Percentiles rank a stretch among this genome's conserved stretches.
Conservation (phyloP, 805 yeast genomes). For the Pichia manshurica region DNA sequence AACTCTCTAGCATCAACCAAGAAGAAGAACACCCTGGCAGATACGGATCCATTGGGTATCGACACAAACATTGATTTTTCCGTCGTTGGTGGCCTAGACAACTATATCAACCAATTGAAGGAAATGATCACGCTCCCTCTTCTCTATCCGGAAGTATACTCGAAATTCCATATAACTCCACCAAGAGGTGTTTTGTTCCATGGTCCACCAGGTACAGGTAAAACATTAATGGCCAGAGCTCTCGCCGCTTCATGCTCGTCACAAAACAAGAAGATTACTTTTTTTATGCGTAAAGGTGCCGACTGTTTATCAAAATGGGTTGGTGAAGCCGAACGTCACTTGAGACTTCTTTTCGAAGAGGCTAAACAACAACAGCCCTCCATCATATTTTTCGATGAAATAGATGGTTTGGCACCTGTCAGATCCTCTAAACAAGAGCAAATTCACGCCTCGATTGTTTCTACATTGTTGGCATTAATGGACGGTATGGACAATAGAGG, state of each 20-base stretch:
- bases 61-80: conserved; percentile 54
- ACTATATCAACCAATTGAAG: conserved; percentile 84
- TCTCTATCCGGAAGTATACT: conserved; percentile 88
- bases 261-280: conserved; percentile 78
- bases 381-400: conserved; percentile 94
- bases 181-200: conserved; percentile 97
- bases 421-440: conserved; percentile 97
- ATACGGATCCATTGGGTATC: conserved; percentile 89
- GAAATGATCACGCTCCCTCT: conserved; percentile 96
- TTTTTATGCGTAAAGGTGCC: conserved; percentile 98
- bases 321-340: conserved; percentile 96
- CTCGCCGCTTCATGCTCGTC: conserved; percentile 92
- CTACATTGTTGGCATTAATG: conserved; percentile 91
- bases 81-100: conserved; percentile 87
- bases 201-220: conserved; percentile 99
- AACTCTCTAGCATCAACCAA: conserved; percentile 16
- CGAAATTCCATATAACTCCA: conserved; percentile 85
- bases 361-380: conserved; percentile 95
- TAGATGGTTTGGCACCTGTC: conserved; percentile 97
- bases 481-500: conserved; percentile 99
- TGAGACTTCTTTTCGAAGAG: conserved; percentile 86
- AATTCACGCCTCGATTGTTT: conserved; percentile 94
- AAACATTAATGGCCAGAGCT: conserved; percentile 96
- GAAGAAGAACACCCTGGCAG: conserved; percentile 65
- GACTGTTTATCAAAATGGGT: conserved; percentile 98